Conservation (phyloP, 768 basidiomycete species). For the Pleurotus eryngii region DNA sequence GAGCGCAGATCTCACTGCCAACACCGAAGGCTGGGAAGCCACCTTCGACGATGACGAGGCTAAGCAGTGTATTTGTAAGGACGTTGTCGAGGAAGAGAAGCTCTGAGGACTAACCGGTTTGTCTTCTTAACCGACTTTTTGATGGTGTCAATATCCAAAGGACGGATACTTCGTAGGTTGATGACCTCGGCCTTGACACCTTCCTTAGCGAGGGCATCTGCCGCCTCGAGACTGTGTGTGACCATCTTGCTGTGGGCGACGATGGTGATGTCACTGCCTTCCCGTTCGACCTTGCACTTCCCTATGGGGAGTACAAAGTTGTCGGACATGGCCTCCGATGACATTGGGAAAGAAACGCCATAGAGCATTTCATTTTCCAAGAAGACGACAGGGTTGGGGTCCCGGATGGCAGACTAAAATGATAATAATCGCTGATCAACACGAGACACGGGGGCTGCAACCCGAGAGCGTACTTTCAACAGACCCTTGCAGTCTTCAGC, state of each 20-base stretch:
- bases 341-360: slow-evolving; percentile 96
- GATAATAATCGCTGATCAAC: background rate
- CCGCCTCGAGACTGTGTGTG: slow-evolving; percentile 90
- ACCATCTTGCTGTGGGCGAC: slow-evolving; percentile 99
- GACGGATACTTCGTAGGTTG: slow-evolving; percentile 94
- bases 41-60: slow-evolving; percentile 92
- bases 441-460: background rate
- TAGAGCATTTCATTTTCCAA: slow-evolving; percentile 99
- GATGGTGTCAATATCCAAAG: slow-evolving; percentile 97
- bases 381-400: slow-evolving; percentile 98
- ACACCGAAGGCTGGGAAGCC: slow-evolving; percentile 99
- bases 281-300: slow-evolving; percentile 94
- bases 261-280: slow-evolving; percentile 90
- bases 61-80: slow-evolving; percentile 25
- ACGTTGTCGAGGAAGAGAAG: background rate
- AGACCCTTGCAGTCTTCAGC: slow-evolving; percentile 99
- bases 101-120: slow-evolving; percentile 60
- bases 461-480: slow-evolving; percentile 64
- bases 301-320: slow-evolving; percentile 95
- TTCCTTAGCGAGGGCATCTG: slow-evolving; percentile 90
- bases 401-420: slow-evolving; percentile 86
- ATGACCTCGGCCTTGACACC: slow-evolving; percentile 97
- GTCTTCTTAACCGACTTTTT: slow-evolving; percentile 98
- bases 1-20: slow-evolving; percentile 96
- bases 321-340: slow-evolving; percentile 90